Conservation (phyloP, 2,329 filamentous ascomycete species). For the Leptoxyphium fumago region DNA sequence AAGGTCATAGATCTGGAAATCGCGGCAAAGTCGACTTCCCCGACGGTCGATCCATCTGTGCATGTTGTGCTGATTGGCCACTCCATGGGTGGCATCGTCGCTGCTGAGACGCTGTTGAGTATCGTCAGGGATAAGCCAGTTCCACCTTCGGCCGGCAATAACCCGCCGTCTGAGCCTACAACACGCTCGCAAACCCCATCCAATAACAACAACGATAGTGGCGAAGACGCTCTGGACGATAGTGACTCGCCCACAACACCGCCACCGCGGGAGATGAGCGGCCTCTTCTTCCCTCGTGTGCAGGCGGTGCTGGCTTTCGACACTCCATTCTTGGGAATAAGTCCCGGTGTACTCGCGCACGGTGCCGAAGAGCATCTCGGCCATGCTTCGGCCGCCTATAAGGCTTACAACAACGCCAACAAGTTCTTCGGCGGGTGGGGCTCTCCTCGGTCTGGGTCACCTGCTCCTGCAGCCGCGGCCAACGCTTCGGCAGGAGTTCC, state of each 20-base stretch:
- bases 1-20: constrained; percentile 93
- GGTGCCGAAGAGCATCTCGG: constrained; percentile 78
- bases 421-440: constrained; percentile 38
- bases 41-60: constrained; percentile 74
- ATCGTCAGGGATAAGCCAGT: constrained; percentile 51
- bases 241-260: constrained; percentile 6
- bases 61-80: constrained; percentile 72
- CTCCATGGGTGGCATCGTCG: constrained; percentile 85
- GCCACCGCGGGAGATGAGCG: constrained; percentile 1
- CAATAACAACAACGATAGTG: background rate
- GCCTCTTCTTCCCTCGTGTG: constrained; percentile 84
- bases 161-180: background rate
- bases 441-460: constrained; percentile 6
- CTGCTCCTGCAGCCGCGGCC: constrained; percentile 10
- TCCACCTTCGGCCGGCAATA: constrained; percentile 19
- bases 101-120: constrained; percentile 70
- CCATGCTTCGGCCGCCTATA: constrained; percentile 53
- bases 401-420: constrained; percentile 49
- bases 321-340: constrained; percentile 77
- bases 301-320: constrained; percentile 86
- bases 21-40: constrained; percentile 60
- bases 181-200: background rate
- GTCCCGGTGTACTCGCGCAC: constrained; percentile 69
- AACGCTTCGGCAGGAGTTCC: constrained; percentile 17
- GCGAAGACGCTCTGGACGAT: background rate